Base-by-base conservation (phyloP, 2,329 filamentous ascomycete species). In the Didymella exigua region DNA sequence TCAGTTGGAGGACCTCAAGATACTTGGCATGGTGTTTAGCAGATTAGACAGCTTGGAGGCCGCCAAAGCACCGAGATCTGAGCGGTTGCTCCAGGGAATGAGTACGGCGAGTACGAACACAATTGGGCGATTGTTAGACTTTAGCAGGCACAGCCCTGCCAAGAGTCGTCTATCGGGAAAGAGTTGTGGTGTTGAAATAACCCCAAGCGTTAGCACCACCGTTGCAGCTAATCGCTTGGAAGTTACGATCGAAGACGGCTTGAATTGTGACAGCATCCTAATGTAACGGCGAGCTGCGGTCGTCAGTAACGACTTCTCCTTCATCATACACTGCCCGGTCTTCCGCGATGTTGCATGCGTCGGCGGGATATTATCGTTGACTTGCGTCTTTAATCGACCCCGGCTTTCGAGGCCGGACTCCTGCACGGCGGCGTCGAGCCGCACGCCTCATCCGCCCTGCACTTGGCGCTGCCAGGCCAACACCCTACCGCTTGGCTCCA, bases 1-100 rank as follows among this genome's bases (percentile, higher is more conserved):
- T 11, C 24, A 23, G 10, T 9, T 29, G 18, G 18, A 49, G 24
- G 10, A 37, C 26, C 18, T 45, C 11, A 34, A 30, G 24, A 53
- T 49, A 21, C 48, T 56, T 42, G 47, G 52, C 51, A 53, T 59
- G 48, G 43, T 53, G 51, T 55, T 59, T 38, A 54, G 31, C 4
- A 47, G 30, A 51, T 44, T 54, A 24, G 27, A 27, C n/a, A 54
- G 24, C 50, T 46, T 49, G 36, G 42, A 27, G 4, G 43, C 36
- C 34, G 42, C 16, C n/a, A 43, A 54, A 52, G 40, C 41, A 50
- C 47, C 46, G 42, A 46, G 36, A 55, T 49, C 29, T n/a, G 9
- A 26, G 21, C 23, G 14, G 33, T 29, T 7, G 36, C 16, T 14
- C 24, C 33, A 27, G 29, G 19, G 23, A 42, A 37, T 19, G 36